These are phyloP conservation scores for Nakaseomyces uthaithaninus DNA, from an alignment of 1,139 yeast species.

Conservation along the genomic window DNA sequence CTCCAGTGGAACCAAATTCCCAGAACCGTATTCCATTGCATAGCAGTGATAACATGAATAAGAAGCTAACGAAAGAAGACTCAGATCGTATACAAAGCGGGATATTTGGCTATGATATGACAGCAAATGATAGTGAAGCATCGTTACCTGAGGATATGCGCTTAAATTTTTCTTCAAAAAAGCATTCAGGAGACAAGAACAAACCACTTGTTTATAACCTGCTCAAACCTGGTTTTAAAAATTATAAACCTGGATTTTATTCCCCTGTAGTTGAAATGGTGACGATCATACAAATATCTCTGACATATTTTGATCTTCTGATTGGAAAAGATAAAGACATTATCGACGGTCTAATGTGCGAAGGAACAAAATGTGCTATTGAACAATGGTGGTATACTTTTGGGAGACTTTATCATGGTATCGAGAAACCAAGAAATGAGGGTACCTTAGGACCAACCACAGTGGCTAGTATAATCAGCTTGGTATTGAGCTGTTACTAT, in stretches of 20 bases:
- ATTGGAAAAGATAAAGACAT: conserved; percentile 41
- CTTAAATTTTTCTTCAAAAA: neutral
- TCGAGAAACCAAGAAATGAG: conserved; percentile 35
- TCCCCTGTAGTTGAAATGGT: conserved; percentile 57
- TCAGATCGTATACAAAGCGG: no score
- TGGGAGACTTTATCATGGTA: conserved; percentile 52
- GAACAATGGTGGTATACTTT: conserved; percentile 74
- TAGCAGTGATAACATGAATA: no score
- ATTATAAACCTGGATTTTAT: conserved; percentile 8
- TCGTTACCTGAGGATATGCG: neutral
- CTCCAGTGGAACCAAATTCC: neutral
- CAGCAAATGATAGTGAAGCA: neutral
- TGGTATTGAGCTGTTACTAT: conserved; percentile 57
- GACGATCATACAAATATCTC: conserved; percentile 61
- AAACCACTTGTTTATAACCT: neutral
- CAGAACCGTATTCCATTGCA: neutral
- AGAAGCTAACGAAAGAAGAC: neutral
- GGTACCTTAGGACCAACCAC: conserved; percentile 58
- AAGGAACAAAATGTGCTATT: conserved; percentile 65
- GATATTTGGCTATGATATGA: neutral
- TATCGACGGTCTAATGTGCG: conserved; percentile 81
- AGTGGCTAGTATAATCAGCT: conserved; percentile 54
- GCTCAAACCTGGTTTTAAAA: neutral
- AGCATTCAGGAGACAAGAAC: neutral
- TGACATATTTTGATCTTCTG: conserved; percentile 69